Conservation (phyloP, 2,329 filamentous ascomycete genomes). For the Aspergillus texensis region DNA sequence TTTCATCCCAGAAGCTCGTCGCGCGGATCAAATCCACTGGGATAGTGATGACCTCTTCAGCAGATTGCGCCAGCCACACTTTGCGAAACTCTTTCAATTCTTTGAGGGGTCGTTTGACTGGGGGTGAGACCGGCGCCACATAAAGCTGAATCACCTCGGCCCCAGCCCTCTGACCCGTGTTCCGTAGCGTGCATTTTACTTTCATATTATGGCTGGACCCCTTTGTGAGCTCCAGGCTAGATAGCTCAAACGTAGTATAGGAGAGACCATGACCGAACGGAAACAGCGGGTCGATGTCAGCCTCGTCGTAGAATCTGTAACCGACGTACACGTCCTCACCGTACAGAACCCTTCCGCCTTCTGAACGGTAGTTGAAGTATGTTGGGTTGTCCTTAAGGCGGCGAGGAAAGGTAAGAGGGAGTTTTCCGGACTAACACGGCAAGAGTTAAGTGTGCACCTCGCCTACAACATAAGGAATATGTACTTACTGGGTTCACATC, state of each 20-base stretch:
- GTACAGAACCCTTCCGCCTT: slow-evolving; percentile 70
- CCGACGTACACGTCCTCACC: slow-evolving; percentile 78
- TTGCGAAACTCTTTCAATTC: slow-evolving; percentile 67
- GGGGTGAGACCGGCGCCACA: slow-evolving; percentile 17
- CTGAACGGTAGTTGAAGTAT: slow-evolving; percentile 69
- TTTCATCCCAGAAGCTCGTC: too few relatives aligned
- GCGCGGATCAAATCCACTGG: too few relatives aligned
- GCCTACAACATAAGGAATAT: too few relatives aligned
- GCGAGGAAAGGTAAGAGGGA: slow-evolving; percentile 69
- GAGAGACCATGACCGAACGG: slow-evolving; percentile 77
- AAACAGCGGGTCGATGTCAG: slow-evolving; percentile 65
- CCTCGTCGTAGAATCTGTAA: slow-evolving; percentile 75
- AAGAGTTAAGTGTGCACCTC: background rate
- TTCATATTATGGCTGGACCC: too few relatives aligned
- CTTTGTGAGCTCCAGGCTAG: slow-evolving; percentile 32
- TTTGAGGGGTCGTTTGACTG: slow-evolving; percentile 36
- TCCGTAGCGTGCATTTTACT: too few relatives aligned
- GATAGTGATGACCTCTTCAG: too few relatives aligned
- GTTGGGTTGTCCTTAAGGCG: slow-evolving; percentile 50
- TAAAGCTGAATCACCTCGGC: slow-evolving; percentile 58
- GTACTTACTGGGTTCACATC: slow-evolving; percentile 60
- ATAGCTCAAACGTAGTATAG: slow-evolving; percentile 68
- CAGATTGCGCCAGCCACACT: slow-evolving; percentile 49
- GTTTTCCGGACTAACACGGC: slow-evolving; percentile 59
- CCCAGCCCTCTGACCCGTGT: slow-evolving; percentile 49